Evolutionary conservation across 2,329 filamentous ascomycete genomes (phyloP), one percentile per base, ranked within the genome.

Genomic region (Penicillium sumatraense): DNA sequence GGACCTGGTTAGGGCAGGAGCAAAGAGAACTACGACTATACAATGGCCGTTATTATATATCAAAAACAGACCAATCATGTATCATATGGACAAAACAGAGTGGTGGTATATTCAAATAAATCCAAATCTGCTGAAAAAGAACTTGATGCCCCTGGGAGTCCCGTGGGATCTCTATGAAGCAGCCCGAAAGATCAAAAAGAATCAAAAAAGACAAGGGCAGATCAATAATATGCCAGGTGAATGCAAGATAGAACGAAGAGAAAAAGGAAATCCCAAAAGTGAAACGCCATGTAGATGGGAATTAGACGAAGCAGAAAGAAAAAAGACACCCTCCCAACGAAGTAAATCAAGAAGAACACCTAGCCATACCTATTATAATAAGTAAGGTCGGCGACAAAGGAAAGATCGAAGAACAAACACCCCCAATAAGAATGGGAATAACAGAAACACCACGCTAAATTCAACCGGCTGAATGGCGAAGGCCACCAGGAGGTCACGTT

Each of bases 1-100:
- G 74, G 72, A 65, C 75, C 75, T 4, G 75, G 75, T 57, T 77
- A 70, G 23, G 7, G 21, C n/a, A 4, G 11, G 45, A 27, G 13
- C 5, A 11, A 18, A 24, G 21, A 38, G 16, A 18, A 21, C 10
- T 10, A 11, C 16, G 14, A 13, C 27, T 42, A 53, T 21, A 46
- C 18, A 23, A 51, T 40, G 41, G 14, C 41, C 23, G 21, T 9
- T 18, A 24, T n/a, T 10, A 11, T 23, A 27, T 4, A 21, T 24
- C 26, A 18, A 16, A 8, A 31, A 46, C n/a, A 21, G 42, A 18
- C 42, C 42, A 21, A 33, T 49, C 29, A 36, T 52, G 49, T 56
- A 45, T 29, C 23, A 51, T 52, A 56, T 31, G 16, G 40, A 13
- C 27, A 31, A 45, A 27, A 38, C 40, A 36, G 51, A 45, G 23